Evolutionary conservation across 2,329 filamentous ascomycete genomes (phyloP), one percentile per base, ranked within the genome.

Genomic region (Epicoccum nigrum): DNA sequence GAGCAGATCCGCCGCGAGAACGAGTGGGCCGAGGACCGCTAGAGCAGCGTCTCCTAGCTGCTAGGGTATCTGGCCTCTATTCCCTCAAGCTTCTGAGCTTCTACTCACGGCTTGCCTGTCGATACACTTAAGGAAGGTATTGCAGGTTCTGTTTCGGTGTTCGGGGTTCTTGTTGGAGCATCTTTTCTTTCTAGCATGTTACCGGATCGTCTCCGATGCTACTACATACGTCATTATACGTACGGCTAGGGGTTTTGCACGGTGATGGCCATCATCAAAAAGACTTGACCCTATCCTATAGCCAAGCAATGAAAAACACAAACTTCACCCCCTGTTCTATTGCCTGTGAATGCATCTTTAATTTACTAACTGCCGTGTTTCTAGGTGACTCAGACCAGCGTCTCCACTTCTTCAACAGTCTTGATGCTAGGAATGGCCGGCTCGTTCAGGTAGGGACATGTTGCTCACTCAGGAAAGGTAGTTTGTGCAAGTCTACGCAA

Each of bases 1-100:
- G 94, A 99, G 72, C 94, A 99, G 83, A 99, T 81, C 59, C 78
- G 78, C 55, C 77, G 78, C 44, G 78, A 81, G 73, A 81, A 81
- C 73, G 78, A 81, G 74, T 81, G 78, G 78, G 73, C 73, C 48
- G 73, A 76, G 64, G 73, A 76, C 59, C 70, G 70, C 53, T 73
- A 66, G n/a, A n/a, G n/a, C n/a, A n/a, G n/a, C n/a, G n/a, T n/a
- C n/a, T n/a, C n/a, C n/a, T n/a, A n/a, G n/a, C n/a, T n/a, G n/a
- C n/a, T n/a, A 63, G 53, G 51, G 32, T 15, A 17, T 7, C 15
- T 8, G 1, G 15, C 1, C 16, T 15, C 23, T 28, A 13, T n/a
- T 39, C n/a, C 17, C 17, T 25, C 8, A 9, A 7, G 28, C 7
- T 30, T 30, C 23, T 27, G 6, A 11, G 6, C 31, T 45, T 32